Conservation (phyloP, 1,284 basidiomycete genomes). For the Cerioporus squamosus region DNA sequence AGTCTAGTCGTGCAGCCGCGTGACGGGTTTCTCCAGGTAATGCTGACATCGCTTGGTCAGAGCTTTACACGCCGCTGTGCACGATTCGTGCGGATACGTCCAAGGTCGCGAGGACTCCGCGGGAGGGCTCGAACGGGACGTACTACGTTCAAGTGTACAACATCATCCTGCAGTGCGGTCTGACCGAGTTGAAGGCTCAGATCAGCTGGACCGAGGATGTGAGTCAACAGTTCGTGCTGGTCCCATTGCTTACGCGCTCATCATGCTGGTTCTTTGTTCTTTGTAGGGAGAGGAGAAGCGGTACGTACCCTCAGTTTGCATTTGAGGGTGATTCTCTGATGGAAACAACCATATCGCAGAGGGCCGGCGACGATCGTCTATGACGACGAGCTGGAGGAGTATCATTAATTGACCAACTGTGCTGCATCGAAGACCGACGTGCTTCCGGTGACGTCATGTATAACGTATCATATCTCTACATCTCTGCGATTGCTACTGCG, state of each 20-base stretch:
- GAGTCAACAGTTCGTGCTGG: neutral
- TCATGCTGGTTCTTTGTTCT: neutral
- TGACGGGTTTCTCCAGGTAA: too few relatives aligned
- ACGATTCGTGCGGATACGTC: slow-evolving; percentile 46
- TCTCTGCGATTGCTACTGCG: too few relatives aligned
- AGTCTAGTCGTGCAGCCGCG: neutral
- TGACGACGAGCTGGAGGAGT: slow-evolving; percentile 7
- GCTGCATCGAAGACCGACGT: neutral
- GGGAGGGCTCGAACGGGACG: slow-evolving; percentile 21
- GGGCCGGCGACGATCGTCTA: slow-evolving; percentile 20
- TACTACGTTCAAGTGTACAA: slow-evolving; percentile 48
- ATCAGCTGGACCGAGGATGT: slow-evolving; percentile 48
- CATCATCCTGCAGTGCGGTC: slow-evolving; percentile 53
- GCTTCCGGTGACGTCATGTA: neutral
- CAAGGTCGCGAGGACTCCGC: slow-evolving; percentile 29
- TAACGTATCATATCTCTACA: neutral
- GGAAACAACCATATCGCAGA: neutral
- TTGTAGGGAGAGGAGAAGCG: slow-evolving; percentile 19
- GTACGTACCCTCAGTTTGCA: neutral
- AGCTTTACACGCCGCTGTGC: slow-evolving; percentile 46
- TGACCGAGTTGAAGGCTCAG: slow-evolving; percentile 50
- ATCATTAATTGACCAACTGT: neutral
- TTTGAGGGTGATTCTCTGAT: neutral
- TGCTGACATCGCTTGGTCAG: neutral
- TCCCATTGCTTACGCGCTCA: neutral